Base-by-base conservation (phyloP, 2,329 filamentous ascomycete genomes). In the Ceratocystis albifundus region DNA sequence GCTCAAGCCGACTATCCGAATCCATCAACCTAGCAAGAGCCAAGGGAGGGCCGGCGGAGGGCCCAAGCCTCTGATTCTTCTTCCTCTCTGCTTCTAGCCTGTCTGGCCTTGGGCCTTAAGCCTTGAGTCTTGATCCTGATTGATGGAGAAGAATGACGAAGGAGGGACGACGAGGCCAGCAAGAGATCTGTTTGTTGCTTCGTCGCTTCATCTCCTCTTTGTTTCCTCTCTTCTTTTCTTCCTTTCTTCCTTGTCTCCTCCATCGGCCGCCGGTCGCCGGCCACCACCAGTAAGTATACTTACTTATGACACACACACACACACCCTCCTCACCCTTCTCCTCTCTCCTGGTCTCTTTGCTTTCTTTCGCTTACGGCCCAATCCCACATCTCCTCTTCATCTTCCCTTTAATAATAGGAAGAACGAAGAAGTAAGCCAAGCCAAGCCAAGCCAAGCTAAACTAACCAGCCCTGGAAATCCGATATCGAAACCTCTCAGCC, bases 261-360 rank as follows among this genome's bases (percentile, higher is more conserved):
- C 45, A 17, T 48, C 45, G 15, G 17, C 20, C 45, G 17, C 45
- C 4, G 17, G 15, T 20, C 20, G 17, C 45, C 7, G 15, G 15
- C 45, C 45, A 17, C 15, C 8, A n/a, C n/a, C n/a, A n/a, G n/a
- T n/a, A n/a, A 48, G 36, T 20, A 48, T 20, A 48, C 45, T n/a
- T 48, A 48, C 45, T 48, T 48, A 48, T 48, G 45, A 48, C 45
- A 48, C 45, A 48, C 36, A 41, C 36, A n/a, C n/a, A n/a, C n/a
- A n/a, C n/a, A n/a, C n/a, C n/a, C n/a, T n/a, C n/a, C n/a, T n/a
- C n/a, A n/a, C 10, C 32, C 36, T 41, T 28, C 28, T 36, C 8
- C 32, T 36, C 12, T 4, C 32, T 36, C 12, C 36, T 41, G 3
- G 8, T 41, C 36, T 12, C 36, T 41, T 41, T 41, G 10, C 36